Evolutionary conservation across 2,329 filamentous ascomycete species (phyloP).

Genomic region (Ophiobolus disseminans): DNA sequence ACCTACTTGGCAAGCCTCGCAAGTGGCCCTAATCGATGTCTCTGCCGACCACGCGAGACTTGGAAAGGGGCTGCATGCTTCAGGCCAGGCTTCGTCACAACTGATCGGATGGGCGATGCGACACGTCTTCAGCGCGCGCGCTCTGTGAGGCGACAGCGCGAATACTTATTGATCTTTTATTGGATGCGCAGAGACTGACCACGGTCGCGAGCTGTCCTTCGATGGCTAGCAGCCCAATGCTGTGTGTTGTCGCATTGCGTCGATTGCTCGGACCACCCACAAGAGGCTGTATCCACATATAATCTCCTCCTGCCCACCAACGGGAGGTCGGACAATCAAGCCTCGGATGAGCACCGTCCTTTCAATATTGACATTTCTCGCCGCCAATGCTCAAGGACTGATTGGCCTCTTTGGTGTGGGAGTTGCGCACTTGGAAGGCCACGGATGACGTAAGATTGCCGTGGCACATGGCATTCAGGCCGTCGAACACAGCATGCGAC

Average conservation of each 20-base stretch:
- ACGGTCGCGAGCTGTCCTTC: no score
- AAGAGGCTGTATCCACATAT: constrained; percentile 29
- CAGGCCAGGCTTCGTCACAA: constrained; percentile 15
- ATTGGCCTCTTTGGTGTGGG: constrained; percentile 17
- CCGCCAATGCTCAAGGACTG: constrained; percentile 12
- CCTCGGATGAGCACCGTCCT: constrained; percentile 29
- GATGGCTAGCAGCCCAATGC: no score
- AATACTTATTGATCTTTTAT: no score
- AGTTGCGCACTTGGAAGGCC: constrained; percentile 14
- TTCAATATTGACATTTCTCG: constrained; percentile 11
- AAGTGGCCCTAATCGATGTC: constrained; percentile 29
- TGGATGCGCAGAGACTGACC: no score
- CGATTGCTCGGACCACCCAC: constrained; percentile 25
- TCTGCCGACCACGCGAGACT: constrained; percentile 21
- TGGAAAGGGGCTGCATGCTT: constrained; percentile 33
- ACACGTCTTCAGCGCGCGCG: no score
- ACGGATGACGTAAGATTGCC: constrained; percentile 5
- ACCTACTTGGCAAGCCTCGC: constrained; percentile 34
- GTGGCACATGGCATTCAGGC: constrained; percentile 11
- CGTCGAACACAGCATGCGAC: not conserved
- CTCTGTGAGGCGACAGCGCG: no score
- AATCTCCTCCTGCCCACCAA: constrained; percentile 38
- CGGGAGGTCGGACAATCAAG: constrained; percentile 28
- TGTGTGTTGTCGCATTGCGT: constrained; percentile 13
- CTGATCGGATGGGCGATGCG: no score